These are phyloP conservation scores for Talaromyces adpressus DNA, from an alignment of 495 filamentous ascomycete genomes.

Conservation along the genomic window DNA sequence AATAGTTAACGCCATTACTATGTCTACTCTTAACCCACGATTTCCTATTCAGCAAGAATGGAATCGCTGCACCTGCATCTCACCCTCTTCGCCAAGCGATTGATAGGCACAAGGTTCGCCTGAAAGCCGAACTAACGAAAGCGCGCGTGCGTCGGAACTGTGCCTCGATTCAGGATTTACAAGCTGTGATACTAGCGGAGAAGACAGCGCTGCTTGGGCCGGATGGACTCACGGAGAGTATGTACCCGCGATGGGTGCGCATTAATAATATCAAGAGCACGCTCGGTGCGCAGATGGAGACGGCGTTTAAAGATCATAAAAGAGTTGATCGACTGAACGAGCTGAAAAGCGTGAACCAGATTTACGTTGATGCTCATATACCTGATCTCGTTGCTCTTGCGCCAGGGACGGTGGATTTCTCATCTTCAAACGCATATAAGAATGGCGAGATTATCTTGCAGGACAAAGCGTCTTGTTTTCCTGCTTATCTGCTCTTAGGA, in stretches of 20 bases:
- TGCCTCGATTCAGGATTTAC: slow-evolving; percentile 55
- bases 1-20: slow-evolving; percentile 71
- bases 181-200: slow-evolving; percentile 42
- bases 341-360: slow-evolving; percentile 25
- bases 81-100: slow-evolving; percentile 72
- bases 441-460: slow-evolving; percentile 79
- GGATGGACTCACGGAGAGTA: slow-evolving; percentile 12
- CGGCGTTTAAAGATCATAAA: slow-evolving; percentile 57
- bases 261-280: slow-evolving; percentile 73
- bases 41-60: slow-evolving; percentile 68
- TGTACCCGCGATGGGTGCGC: slow-evolving; percentile 80
- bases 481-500: slow-evolving; percentile 70
- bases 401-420: slow-evolving; percentile 52
- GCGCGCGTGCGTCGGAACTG: slow-evolving; percentile 66
- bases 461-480: slow-evolving; percentile 96
- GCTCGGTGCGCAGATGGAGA: slow-evolving; percentile 58
- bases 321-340: slow-evolving; percentile 39
- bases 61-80: slow-evolving; percentile 66
- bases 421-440: slow-evolving; percentile 61
- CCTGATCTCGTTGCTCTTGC: slow-evolving; percentile 78
- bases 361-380: slow-evolving; percentile 68
- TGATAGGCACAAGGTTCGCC: slow-evolving; percentile 70
- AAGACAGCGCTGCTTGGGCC: slow-evolving; percentile 17
- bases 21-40: slow-evolving; percentile 83
- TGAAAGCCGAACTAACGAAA: slow-evolving; percentile 75